phyloP scores from a whole-genome alignment of 2,329 filamentous ascomycete species.

The Venturia oleaginea region DNA sequence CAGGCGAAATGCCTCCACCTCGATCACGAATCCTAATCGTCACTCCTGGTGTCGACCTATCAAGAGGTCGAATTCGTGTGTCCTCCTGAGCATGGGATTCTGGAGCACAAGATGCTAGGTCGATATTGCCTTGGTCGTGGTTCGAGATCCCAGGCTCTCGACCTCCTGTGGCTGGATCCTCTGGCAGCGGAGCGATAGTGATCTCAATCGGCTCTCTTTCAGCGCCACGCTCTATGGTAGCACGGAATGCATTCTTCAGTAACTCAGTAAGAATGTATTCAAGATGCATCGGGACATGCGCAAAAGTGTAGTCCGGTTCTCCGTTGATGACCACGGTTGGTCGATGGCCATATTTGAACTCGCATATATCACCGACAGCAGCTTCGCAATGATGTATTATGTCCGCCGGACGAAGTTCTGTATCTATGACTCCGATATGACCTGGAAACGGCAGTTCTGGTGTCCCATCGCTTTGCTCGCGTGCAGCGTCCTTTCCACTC shows the following conservation, averaged over 20 bases:
- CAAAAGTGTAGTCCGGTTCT: conserved; percentile 78
- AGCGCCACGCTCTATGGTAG: conserved; percentile 76
- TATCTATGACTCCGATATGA: conserved; percentile 95
- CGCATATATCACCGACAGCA: conserved; percentile 92
- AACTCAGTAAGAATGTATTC: conserved; percentile 97
- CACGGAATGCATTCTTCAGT: conserved; percentile 92
- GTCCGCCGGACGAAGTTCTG: conserved; percentile 68
- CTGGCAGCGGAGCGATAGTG: conserved; percentile 70
- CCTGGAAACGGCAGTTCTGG: conserved; percentile 36
- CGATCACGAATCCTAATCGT: conserved; percentile 92
- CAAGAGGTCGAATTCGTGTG: conserved; percentile 32
- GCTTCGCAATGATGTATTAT: conserved; percentile 78
- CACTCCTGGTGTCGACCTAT: conserved; percentile 61
- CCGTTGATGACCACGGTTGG: conserved; percentile 75
- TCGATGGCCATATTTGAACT: conserved; percentile 86
- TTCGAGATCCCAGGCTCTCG: conserved; percentile 22
- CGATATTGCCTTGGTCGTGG: conserved; percentile 28
- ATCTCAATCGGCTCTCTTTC: conserved; percentile 78
- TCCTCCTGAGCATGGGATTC: conserved; percentile 12
- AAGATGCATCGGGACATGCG: conserved; percentile 89
- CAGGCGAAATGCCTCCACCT: conserved; percentile 84
- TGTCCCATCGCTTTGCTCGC: neutral
- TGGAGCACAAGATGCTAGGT: conserved; percentile 21
- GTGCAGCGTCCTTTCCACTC: conserved; percentile 15
- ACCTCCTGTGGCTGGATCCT: conserved; percentile 26